Base-by-base conservation (phyloP, 306 rosid species). In the Hylodesmum podocarpum region DNA sequence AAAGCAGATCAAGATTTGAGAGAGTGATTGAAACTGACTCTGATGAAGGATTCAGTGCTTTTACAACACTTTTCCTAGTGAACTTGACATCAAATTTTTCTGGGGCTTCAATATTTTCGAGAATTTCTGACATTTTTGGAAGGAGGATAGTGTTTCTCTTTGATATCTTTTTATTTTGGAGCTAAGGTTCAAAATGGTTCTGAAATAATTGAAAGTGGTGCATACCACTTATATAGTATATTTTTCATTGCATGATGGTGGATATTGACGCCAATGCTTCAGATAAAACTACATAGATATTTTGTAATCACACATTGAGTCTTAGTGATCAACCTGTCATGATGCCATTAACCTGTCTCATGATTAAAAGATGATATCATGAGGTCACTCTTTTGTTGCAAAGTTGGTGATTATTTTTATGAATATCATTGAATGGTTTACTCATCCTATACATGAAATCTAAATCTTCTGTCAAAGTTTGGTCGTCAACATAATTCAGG, bases 1-100 rank as follows among this genome's bases (percentile, higher is more conserved):
- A 94, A 80, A 91, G 98, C 7, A 91, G 82, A 76, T 91, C 97
- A 75, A 94, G 93, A 72, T 91, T 93, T 51, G 98, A 89, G 41
- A 93, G 96, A 25, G 78, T 62, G 67, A 87, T 67, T 65, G 87
- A 61, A 43, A 58, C 68, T 22, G 86, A 82, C 34, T 79, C 80
- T 29, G 78, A 66, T 41, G 62, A 80, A 73, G 78, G 89, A 65
- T 79, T 72, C 27, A n/a, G 31, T 66, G 96, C 81, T 87, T 87
- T 87, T 51, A 90, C 88, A 63, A 86, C 73, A 78, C 76, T 79
- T 74, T 80, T 83, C 6, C 29, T 62, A 62, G 78, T 75, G 80
- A 91, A 81, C 24, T 59, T 65, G 34, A 94, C 91, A 62, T 82
- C 87, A 75, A 89, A 86, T 22, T 53, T 69, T 21, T 15, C 40